A percentile compares a stretch with the other conserved stretches of the same genome.
These are phyloP conservation scores for Tolypocladium tropicale DNA, from an alignment of 2,329 filamentous ascomycete genomes.

Conservation along the genomic window DNA sequence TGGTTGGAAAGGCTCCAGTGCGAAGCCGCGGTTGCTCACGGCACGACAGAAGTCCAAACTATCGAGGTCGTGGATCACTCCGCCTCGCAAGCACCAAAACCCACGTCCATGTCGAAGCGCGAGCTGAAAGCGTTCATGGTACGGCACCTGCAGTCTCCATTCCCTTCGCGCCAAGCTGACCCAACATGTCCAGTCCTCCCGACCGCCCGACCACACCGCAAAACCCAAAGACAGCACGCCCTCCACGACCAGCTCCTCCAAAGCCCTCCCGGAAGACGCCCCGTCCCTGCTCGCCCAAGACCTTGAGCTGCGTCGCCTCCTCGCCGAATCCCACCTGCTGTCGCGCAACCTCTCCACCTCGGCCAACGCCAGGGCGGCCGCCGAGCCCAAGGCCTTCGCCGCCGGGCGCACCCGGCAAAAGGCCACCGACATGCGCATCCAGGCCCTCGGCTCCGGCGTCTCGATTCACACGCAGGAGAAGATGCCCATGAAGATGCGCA, in stretches of 20 bases:
- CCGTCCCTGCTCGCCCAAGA: slow-evolving; percentile 77
- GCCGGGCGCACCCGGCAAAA: slow-evolving; percentile 67
- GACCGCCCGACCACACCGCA: slow-evolving; percentile 30
- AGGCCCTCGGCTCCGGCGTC: slow-evolving; percentile 66
- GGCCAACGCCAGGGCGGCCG: slow-evolving; percentile 24
- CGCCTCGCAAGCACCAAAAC: slow-evolving; percentile 23
- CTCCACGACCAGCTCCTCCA: slow-evolving; percentile 15
- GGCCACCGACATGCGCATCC: slow-evolving; percentile 74
- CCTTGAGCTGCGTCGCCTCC: slow-evolving; percentile 78
- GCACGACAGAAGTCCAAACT: neutral
- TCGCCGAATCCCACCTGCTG: slow-evolving; percentile 86
- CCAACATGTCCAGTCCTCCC: slow-evolving; percentile 30
- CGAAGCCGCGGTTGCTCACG: slow-evolving; percentile 6
- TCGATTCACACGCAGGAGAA: slow-evolving; percentile 69
- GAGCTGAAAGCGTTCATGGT: slow-evolving; percentile 76
- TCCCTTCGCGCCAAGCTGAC: slow-evolving; percentile 1
- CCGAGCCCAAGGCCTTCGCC: slow-evolving; percentile 31
- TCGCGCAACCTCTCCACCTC: slow-evolving; percentile 30
- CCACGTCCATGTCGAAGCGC: slow-evolving; percentile 46
- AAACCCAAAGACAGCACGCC: slow-evolving; percentile 9
- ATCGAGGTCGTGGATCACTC: slow-evolving; percentile 57
- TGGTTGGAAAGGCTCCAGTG: neutral
- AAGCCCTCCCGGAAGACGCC: slow-evolving; percentile 43
- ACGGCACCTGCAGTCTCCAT: slow-evolving; percentile 2
- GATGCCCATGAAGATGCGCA: slow-evolving; percentile 81